Base-by-base conservation (phyloP, 1,284 basidiomycete species). In the Athelia sp. region DNA sequence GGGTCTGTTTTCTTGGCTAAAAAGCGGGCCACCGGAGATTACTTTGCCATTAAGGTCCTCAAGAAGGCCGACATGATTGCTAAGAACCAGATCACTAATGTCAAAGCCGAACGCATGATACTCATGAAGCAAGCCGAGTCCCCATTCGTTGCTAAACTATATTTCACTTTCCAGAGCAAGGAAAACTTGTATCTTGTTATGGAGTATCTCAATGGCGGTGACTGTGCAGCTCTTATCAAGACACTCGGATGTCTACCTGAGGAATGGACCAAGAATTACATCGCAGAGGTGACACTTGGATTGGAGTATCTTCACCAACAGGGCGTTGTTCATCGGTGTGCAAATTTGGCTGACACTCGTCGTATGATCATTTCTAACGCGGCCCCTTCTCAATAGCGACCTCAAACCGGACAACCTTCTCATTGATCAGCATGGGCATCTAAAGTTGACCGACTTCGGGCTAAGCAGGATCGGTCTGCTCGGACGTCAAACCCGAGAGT, bases 31-130 rank as follows among this genome's bases (percentile, higher is more conserved):
- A 99, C 97, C 1, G 97, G 97, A 48, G 97, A 99, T 69, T 98
- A 98, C 70, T 99, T 89, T 71, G 97, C 97, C 23, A 97, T 99
- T 82, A 99, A 99, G 71, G 94, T 98, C 29, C 72, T 99, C 59
- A 98, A 97, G 73, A 99, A 99, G 75, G 93, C 94, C 23, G 97
- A 99, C 71, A 99, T 99, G 97, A 98, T 99, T 64, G 93, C 97
- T 44, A 99, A 99, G 81, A 99, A 99, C 73, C 97, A 99, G 70
- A 97, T 99, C 68, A 99, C 97, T 50, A 99, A 99, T 64, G 96
- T 99, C 67, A 99, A 98, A 72, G 97, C 97, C 2, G 97, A 99
- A 72, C 82, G 97, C 50, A 98, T 96, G 84, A 99, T 99, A 62
- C 78, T 99, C 57, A 99, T 99, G 97, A 96, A 94, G 65, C 96